Evolutionary conservation across 2,329 filamentous ascomycete genomes (phyloP).

Genomic region (Alternaria incomplexa): DNA sequence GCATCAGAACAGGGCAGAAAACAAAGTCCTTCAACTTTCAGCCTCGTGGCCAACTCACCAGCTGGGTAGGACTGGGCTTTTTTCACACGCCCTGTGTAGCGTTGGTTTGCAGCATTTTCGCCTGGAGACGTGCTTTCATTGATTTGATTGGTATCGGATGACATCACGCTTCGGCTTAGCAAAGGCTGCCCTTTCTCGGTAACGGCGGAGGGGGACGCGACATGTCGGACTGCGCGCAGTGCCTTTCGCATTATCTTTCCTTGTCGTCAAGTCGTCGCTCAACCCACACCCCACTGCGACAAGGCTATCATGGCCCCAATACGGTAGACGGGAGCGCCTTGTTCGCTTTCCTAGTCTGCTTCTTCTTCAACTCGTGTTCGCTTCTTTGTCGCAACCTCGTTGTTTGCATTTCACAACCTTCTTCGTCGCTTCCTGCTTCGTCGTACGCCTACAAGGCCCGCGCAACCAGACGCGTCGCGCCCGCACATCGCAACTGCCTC

Average conservation of each 20-base stretch:
- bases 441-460: not conserved
- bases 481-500: slow-evolving; percentile 8
- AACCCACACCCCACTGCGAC: slow-evolving; percentile 8
- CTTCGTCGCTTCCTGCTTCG: not conserved
- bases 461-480: slow-evolving; percentile 13
- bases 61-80: not conserved
- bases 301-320: slow-evolving; percentile 7
- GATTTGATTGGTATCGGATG: slow-evolving; percentile 8
- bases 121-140: not conserved
- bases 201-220: slow-evolving; percentile 13
- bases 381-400: not conserved
- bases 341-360: not conserved
- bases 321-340: slow-evolving; percentile 8
- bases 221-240: not conserved
- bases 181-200: slow-evolving; percentile 18
- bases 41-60: slow-evolving; percentile 11
- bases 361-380: not conserved
- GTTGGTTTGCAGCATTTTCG: not conserved
- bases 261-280: slow-evolving; percentile 3
- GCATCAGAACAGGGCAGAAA: slow-evolving; percentile 2
- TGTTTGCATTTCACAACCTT: not conserved
- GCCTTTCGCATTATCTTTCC: not conserved
- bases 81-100: not conserved
- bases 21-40: slow-evolving; percentile 5
- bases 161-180: slow-evolving; percentile 13